Percentiles rank a stretch among this genome's conserved stretches.
phyloP scores from a whole-genome alignment of 2,329 filamentous ascomycete genomes.

The Amesomyces nigricolor region DNA sequence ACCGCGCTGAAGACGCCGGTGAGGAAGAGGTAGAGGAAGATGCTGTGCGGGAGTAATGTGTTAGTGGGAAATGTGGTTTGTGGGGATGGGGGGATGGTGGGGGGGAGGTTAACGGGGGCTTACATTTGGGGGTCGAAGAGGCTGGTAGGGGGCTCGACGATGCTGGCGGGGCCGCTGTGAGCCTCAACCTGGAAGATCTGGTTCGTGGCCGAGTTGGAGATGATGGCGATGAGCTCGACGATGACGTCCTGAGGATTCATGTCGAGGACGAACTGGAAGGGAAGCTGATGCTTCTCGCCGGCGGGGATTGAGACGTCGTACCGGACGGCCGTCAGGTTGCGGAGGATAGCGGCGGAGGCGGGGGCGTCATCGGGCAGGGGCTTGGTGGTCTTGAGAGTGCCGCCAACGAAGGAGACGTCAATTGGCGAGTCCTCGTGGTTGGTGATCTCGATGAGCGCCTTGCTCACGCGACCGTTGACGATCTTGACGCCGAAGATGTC shows the following conservation, averaged over 20 bases:
- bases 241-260: conserved; percentile 87
- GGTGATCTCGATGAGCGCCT: conserved; percentile 72
- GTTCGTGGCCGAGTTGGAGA: conserved; percentile 58
- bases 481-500: conserved; percentile 95
- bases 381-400: conserved; percentile 59
- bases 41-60: conserved; percentile 45
- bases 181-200: conserved; percentile 70
- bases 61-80: conserved; percentile 1
- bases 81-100: neutral
- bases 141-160: conserved; percentile 87
- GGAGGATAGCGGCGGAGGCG: conserved; percentile 55
- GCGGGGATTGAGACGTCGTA: conserved; percentile 70
- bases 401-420: conserved; percentile 69
- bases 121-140: conserved; percentile 96
- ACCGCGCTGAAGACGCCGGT: conserved; percentile 70
- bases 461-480: conserved; percentile 83
- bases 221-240: conserved; percentile 69
- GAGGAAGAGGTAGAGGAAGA: conserved; percentile 96
- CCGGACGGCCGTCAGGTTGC: conserved; percentile 75
- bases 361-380: conserved; percentile 45
- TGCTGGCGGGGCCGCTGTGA: conserved; percentile 74
- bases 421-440: conserved; percentile 79
- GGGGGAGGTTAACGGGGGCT: conserved; percentile 45
- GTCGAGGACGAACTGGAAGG: conserved; percentile 82
- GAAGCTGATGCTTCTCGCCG: conserved; percentile 68